phyloP scores from a whole-genome alignment of 2,329 filamentous ascomycete species.

The Parascedosporium putredinis region DNA sequence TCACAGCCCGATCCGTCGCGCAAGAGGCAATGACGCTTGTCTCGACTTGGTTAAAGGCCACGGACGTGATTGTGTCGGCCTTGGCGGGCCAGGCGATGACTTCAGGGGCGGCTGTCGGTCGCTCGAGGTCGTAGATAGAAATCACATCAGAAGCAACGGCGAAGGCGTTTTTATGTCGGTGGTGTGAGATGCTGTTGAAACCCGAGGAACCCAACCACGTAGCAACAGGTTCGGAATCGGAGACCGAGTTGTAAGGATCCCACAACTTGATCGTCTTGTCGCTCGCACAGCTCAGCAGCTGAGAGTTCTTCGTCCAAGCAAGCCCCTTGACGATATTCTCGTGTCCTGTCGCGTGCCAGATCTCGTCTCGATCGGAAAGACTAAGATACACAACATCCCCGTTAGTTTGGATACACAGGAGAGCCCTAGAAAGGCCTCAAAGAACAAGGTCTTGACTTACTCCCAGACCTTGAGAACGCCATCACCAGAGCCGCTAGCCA shows the following conservation, averaged over 20 bases:
- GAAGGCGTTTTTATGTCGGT: conserved; percentile 68
- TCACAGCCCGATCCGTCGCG: conserved; percentile 73
- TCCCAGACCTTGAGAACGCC: conserved; percentile 94
- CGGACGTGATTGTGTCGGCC: conserved; percentile 78
- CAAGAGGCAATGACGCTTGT: conserved; percentile 81
- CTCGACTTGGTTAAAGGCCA: conserved; percentile 89
- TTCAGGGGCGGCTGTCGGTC: conserved; percentile 71
- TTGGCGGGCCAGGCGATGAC: conserved; percentile 79
- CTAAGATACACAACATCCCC: conserved; percentile 9
- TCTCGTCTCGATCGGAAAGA: conserved; percentile 58
- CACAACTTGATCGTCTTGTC: conserved; percentile 85
- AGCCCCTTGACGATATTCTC: conserved; percentile 90
- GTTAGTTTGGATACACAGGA: neutral
- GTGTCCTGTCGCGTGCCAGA: conserved; percentile 73
- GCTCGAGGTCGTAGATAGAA: conserved; percentile 78
- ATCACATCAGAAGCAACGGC: conserved; percentile 69
- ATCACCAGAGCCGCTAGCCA: conserved; percentile 81
- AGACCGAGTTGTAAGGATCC: conserved; percentile 70
- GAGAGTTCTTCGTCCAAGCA: conserved; percentile 78
- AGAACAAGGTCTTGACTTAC: conserved; percentile 6
- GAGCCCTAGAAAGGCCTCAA: neutral
- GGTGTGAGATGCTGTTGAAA: conserved; percentile 76
- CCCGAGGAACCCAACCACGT: conserved; percentile 77
- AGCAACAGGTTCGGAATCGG: conserved; percentile 60
- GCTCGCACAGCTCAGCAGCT: conserved; percentile 75